Evolutionary conservation across 2,329 filamentous ascomycete genomes (phyloP), one percentile per base, ranked within the genome.

Genomic region (Gnomoniopsis smithogilvyi): DNA sequence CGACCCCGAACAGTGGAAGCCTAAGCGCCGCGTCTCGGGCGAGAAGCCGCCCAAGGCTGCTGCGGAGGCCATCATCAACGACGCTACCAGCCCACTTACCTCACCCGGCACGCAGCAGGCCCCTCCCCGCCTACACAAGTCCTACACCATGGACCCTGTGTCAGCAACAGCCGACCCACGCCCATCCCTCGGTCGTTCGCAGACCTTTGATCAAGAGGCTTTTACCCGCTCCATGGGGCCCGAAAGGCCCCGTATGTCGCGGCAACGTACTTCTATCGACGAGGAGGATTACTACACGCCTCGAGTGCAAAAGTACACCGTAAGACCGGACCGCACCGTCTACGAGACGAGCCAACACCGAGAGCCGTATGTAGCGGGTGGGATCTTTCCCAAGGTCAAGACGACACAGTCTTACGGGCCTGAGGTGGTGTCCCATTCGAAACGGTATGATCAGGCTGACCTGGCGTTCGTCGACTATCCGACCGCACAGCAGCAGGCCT

Each of bases 71-170:
- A 24, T 51, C 24, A 45, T 34, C 21, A n/a, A 53, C n/a, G 61
- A 63, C 15, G 48, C 41, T 19, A 19, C 51, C 10, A 54, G 38
- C 26, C 26, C 55, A 24, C 36, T 47, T 12, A 52, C 59, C 4
- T 54, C 60, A n/a, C 56, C 67, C 4, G 60, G 61, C 4, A 60
- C 62, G 14, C 34, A 54, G 19, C 64, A 66, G 24, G 62, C 65
- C 2, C 66, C 65, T 8, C 67, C 68, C 15, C 51, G 50, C 3
- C 61, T 70, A 17, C 43, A 58, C 19, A 72, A 72, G 47, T 65
- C 69, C 0, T 61, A 70, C 50, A 66, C 61, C 19, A 62, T 64
- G 19, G 47, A 57, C 15, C 58, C 54, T 49, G 56, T 65, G 55
- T 53, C 66, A n/a, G 61, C 51, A 8, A 10, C 59, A 7, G 14